phyloP scores from a whole-genome alignment of 805 yeast genomes.

The Hanseniaspora nectarophila region DNA sequence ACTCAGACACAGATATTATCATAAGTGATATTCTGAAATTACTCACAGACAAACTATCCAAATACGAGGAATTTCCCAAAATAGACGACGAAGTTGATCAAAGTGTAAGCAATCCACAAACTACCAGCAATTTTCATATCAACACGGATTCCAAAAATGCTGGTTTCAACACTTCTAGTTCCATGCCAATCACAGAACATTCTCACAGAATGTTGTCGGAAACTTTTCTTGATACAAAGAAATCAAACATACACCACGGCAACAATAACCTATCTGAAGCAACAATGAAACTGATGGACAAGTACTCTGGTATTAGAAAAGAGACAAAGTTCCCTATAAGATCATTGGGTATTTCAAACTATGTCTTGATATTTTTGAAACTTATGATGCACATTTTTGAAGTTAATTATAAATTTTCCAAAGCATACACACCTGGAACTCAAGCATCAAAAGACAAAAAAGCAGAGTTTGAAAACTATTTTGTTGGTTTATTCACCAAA shows the following conservation, averaged over 20 bases:
- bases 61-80: constrained; percentile 12
- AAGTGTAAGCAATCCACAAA: not conserved
- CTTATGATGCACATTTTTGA: constrained; percentile 13
- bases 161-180: not conserved
- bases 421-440: constrained; percentile 3
- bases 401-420: constrained; percentile 1
- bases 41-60: constrained; percentile 8
- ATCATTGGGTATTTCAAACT: constrained; percentile 14
- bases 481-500: constrained; percentile 6
- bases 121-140: not conserved
- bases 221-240: not conserved
- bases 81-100: not conserved
- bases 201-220: not conserved
- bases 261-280: not conserved
- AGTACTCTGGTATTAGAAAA: constrained; percentile 10
- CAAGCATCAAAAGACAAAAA: constrained; percentile 5
- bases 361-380: constrained; percentile 12
- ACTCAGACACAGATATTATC: not conserved
- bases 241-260: not conserved
- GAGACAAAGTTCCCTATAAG: constrained; percentile 14
- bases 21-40: constrained; percentile 4
- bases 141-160: not conserved
- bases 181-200: not conserved
- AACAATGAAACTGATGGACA: constrained; percentile 2
- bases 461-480: constrained; percentile 14